phyloP scores from a whole-genome alignment of 352 stramenopile genomes.

The Nothophytophthora sp. region DNA sequence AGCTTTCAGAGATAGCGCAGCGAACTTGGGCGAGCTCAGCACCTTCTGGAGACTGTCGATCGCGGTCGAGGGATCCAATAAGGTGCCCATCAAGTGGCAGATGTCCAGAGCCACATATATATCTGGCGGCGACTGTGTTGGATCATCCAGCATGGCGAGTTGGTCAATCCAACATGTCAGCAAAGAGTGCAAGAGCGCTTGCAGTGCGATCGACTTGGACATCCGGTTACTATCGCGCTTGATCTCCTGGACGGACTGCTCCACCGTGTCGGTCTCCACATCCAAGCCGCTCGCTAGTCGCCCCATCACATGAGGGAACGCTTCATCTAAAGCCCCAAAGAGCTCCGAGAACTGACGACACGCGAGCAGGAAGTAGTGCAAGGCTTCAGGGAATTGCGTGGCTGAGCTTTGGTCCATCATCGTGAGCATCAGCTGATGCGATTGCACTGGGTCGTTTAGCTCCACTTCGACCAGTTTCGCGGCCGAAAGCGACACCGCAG shows the following conservation, averaged over 20 bases:
- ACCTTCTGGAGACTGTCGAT: conserved; percentile 42
- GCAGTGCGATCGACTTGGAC: conserved; percentile 29
- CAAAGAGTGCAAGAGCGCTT: conserved; percentile 31
- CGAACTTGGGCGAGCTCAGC: conserved; percentile 36
- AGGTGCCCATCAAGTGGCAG: conserved; percentile 43
- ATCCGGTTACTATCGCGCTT: conserved; percentile 30
- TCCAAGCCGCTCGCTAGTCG: conserved; percentile 25
- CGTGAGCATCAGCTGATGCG: conserved; percentile 24
- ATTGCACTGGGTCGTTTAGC: conserved; percentile 5
- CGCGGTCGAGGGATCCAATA: conserved; percentile 32
- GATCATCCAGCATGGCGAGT: conserved; percentile 11
- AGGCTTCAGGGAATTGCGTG: conserved; percentile 20
- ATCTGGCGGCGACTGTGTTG: conserved; percentile 6
- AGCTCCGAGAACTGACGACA: conserved; percentile 24
- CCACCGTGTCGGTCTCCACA: conserved; percentile 20
- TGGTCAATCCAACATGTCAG: conserved; percentile 44
- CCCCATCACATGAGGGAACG: conserved; percentile 31
- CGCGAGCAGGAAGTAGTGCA: conserved; percentile 41
- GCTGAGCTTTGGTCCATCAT: conserved; percentile 27
- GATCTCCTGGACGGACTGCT: conserved; percentile 31
- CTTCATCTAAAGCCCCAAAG: conserved; percentile 25
- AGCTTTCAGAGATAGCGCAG: conserved; percentile 24
- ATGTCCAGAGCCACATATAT: conserved; percentile 49
- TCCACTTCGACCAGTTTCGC: conserved; percentile 21
- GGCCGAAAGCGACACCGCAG: conserved; percentile 26